phyloP scores from a whole-genome alignment of 139 green algal genomes.

The Picochlorum sp. region DNA sequence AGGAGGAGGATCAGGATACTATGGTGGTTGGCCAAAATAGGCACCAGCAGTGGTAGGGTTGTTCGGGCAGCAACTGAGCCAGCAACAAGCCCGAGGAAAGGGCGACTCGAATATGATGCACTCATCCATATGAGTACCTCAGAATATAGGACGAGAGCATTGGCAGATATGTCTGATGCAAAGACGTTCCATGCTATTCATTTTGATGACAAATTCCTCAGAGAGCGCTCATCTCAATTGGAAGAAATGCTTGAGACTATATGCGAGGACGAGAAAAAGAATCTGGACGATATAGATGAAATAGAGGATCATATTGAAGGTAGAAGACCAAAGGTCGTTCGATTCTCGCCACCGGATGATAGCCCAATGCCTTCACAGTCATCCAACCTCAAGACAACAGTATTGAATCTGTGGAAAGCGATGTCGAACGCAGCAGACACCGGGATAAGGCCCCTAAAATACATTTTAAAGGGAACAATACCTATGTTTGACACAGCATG shows the following conservation, averaged over 20 bases:
- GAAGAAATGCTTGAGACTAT: conserved; percentile 5
- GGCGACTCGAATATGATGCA: conserved; percentile 10
- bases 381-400: no score
- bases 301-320: conserved; percentile 8
- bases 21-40: background rate
- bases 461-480: conserved; percentile 28
- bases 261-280: conserved; percentile 16
- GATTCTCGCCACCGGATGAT: no score
- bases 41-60: background rate
- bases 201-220: background rate
- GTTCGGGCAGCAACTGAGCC: background rate
- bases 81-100: background rate
- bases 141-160: conserved; percentile 38
- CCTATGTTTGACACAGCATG: conserved; percentile 32
- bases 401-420: no score
- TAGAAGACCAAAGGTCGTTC: no score
- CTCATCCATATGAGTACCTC: conserved; percentile 30
- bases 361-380: no score
- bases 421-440: no score
- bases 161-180: conserved; percentile 40
- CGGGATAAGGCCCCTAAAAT: conserved; percentile 1
- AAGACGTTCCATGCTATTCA: conserved; percentile 7
- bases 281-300: conserved; percentile 9
- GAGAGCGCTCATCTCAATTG: background rate
- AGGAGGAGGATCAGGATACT: background rate